Conservation (phyloP, 108 stramenopile species). For the Skeletonema grethae region DNA sequence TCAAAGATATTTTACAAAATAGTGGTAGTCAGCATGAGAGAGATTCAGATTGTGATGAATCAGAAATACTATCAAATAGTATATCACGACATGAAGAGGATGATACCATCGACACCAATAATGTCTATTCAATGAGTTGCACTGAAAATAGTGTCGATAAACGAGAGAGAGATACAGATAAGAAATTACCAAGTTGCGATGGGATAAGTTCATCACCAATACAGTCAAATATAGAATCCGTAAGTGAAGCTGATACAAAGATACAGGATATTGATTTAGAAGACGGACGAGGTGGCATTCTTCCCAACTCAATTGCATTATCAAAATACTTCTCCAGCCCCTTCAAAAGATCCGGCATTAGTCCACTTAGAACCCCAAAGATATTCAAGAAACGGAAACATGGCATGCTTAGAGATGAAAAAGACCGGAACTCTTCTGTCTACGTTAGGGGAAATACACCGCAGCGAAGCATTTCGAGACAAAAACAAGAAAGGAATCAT, state of each 20-base stretch:
- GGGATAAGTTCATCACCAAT: background rate
- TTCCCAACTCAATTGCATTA: background rate
- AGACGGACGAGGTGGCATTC: background rate
- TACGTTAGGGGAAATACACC: background rate
- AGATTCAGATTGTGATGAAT: background rate
- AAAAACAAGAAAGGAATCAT: background rate
- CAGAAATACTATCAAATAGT: background rate
- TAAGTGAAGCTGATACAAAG: background rate
- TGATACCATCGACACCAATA: background rate
- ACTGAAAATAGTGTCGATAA: background rate
- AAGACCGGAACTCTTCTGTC: background rate
- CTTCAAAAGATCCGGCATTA: background rate
- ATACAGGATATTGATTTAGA: constrained; percentile 1
- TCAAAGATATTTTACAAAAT: background rate
- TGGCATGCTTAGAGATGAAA: background rate
- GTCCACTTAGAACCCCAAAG: background rate
- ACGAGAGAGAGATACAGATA: background rate
- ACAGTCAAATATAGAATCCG: background rate
- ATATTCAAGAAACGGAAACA: background rate
- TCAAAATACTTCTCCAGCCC: background rate
- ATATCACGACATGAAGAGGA: background rate
- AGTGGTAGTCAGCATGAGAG: background rate
- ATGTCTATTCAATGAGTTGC: background rate
- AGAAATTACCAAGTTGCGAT: background rate
- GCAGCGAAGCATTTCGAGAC: background rate